phyloP scores from a whole-genome alignment of 768 basidiomycete genomes.

The Naganishia onofrii region DNA sequence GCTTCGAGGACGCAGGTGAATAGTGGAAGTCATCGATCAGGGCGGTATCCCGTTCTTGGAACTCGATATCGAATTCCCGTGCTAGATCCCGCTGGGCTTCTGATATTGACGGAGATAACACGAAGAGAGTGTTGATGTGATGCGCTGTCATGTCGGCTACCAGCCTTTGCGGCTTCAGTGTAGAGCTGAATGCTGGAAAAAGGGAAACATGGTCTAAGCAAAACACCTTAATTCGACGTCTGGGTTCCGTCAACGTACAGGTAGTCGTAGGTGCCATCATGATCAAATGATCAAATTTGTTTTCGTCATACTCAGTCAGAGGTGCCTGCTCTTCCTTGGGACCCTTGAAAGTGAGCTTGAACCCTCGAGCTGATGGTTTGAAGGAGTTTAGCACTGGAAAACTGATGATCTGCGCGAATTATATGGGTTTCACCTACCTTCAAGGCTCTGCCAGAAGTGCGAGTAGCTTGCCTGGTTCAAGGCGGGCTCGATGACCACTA shows the following conservation, averaged over 20 bases:
- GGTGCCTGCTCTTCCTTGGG: constrained; percentile 71
- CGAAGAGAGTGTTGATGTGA: constrained; percentile 74
- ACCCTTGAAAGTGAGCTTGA: constrained; percentile 77
- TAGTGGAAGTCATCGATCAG: constrained; percentile 82
- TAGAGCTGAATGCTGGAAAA: constrained; percentile 78
- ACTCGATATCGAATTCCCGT: constrained; percentile 84
- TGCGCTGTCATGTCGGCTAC: constrained; percentile 55
- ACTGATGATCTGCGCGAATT: background rate
- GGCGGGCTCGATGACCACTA: constrained; percentile 76
- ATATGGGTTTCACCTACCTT: constrained; percentile 58
- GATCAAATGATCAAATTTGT: constrained; percentile 79
- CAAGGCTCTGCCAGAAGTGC: constrained; percentile 74
- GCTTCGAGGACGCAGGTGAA: constrained; percentile 59
- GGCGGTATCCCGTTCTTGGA: constrained; percentile 77
- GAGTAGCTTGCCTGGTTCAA: constrained; percentile 70
- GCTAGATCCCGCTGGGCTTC: constrained; percentile 75
- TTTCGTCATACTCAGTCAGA: constrained; percentile 67
- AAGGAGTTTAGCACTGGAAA: constrained; percentile 14
- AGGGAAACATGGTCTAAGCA: constrained; percentile 55
- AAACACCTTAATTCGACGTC: background rate
- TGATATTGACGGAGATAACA: constrained; percentile 61
- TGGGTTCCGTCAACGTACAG: constrained; percentile 57
- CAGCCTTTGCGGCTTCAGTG: constrained; percentile 67
- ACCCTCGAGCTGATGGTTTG: constrained; percentile 65
- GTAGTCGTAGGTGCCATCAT: constrained; percentile 82